Evolutionary conservation across 495 filamentous ascomycete species (phyloP).

Genomic region (Usnea hakonensis): DNA sequence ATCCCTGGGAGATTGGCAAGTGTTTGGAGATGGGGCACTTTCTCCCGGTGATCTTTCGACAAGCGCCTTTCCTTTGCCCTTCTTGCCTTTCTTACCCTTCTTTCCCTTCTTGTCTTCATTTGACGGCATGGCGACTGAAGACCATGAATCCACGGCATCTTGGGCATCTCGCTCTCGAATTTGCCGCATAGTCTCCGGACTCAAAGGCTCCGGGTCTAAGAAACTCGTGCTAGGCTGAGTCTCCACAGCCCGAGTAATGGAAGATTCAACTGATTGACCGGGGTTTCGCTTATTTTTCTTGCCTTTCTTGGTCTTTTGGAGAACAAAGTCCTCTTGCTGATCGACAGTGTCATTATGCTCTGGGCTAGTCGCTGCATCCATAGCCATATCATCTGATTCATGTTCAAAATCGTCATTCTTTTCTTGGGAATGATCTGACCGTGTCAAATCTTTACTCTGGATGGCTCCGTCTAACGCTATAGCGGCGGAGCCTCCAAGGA

Average conservation of each 20-base stretch:
- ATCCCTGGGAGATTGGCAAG: neutral
- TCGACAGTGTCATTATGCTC: neutral
- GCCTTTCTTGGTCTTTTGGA: neutral
- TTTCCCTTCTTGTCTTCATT: slow-evolving; percentile 38
- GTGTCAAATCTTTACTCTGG: neutral
- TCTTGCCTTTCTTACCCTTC: slow-evolving; percentile 37
- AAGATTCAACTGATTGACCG: slow-evolving; percentile 2
- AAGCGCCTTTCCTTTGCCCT: slow-evolving; percentile 19
- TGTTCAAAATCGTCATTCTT: slow-evolving; percentile 2
- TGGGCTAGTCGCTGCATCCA: neutral
- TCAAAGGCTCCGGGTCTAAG: slow-evolving; percentile 4
- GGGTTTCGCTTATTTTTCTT: slow-evolving; percentile 2
- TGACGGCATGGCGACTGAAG: neutral
- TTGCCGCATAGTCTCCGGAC: slow-evolving; percentile 21
- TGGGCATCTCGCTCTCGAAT: slow-evolving; percentile 14
- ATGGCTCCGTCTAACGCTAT: neutral
- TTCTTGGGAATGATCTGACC: neutral
- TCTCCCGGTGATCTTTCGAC: neutral
- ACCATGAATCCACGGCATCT: slow-evolving; percentile 13
- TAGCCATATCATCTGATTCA: slow-evolving; percentile 2
- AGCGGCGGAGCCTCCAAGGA: slow-evolving; percentile 12
- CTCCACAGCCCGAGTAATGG: neutral
- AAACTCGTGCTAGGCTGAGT: neutral
- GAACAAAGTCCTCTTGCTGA: neutral
- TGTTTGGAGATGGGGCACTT: neutral